Percentiles rank a stretch among this genome's conserved stretches.
phyloP scores from a whole-genome alignment of 2,329 filamentous ascomycete species.

The Colletotrichum godetiae region DNA sequence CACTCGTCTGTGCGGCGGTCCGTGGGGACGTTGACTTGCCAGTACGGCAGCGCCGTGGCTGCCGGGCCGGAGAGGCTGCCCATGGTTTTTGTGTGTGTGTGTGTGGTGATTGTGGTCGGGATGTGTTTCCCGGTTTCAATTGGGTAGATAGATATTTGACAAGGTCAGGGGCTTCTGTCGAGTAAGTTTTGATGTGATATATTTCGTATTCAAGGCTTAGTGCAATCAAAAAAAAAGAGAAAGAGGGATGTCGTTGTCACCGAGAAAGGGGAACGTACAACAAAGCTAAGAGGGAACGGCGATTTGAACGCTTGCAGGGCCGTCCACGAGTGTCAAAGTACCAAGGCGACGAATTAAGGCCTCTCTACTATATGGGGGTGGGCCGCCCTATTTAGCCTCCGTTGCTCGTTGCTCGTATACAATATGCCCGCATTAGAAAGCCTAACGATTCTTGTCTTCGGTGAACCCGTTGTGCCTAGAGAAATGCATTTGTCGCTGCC shows the following conservation, averaged over 20 bases:
- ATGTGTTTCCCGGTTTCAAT: not conserved
- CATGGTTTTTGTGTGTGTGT: not conserved
- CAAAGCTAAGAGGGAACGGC: not conserved
- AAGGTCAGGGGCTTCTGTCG: not conserved
- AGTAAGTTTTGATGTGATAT: not conserved
- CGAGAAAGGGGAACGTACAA: not conserved
- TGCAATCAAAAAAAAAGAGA: not conserved
- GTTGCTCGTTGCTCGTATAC: not conserved
- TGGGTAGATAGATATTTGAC: not conserved
- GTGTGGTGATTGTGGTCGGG: not conserved
- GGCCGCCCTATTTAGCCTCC: conserved; percentile 4
- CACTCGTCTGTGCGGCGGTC: conserved; percentile 73
- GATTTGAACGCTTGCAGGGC: conserved; percentile 8
- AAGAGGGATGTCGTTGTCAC: not conserved
- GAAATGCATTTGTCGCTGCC: not conserved
- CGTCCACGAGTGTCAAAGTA: conserved; percentile 17
- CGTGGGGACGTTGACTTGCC: conserved; percentile 83
- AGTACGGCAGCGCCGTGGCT: conserved; percentile 68
- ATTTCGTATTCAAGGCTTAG: not conserved
- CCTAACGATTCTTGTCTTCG: not conserved
- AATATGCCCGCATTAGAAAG: not conserved
- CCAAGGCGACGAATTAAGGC: conserved; percentile 11
- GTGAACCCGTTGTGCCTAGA: not conserved
- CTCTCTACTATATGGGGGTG: not conserved
- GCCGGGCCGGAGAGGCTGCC: conserved; percentile 20